These are phyloP conservation scores for Rhexocercosporidium sp. DNA, from an alignment of 2,329 filamentous ascomycete species.

Conservation along the genomic window DNA sequence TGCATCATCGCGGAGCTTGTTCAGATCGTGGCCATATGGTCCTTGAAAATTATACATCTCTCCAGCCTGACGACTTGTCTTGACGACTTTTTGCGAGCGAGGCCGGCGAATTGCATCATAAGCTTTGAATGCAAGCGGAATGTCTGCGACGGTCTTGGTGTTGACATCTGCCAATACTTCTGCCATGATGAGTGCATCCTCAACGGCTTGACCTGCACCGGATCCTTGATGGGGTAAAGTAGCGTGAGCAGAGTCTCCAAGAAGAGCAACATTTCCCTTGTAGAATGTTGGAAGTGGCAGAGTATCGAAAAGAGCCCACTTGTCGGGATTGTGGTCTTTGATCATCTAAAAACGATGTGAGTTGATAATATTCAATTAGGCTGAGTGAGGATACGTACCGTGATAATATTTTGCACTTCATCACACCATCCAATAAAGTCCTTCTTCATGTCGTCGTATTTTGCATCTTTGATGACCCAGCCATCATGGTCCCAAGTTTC, in stretches of 20 bases:
- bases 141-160: background rate
- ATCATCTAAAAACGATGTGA: background rate
- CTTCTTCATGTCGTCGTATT: constrained; percentile 5
- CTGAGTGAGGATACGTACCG: background rate
- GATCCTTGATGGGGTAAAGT: constrained; percentile 4
- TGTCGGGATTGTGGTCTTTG: constrained; percentile 5
- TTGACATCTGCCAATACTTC: background rate
- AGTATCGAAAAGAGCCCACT: constrained; percentile 6
- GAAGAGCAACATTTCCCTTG: constrained; percentile 1
- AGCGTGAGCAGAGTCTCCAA: constrained; percentile 6
- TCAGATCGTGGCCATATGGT: background rate
- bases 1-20: background rate
- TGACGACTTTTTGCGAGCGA: background rate
- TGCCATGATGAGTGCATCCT: constrained; percentile 7
- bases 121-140: constrained; percentile 4
- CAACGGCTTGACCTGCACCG: constrained; percentile 2
- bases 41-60: constrained; percentile 10
- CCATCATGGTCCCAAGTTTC: background rate
- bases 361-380: background rate
- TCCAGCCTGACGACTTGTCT: constrained; percentile 7
- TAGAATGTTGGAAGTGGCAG: background rate
- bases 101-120: background rate
- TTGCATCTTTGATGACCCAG: constrained; percentile 5
- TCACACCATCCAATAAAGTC: constrained; percentile 8
- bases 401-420: constrained; percentile 1